phyloP scores from a whole-genome alignment of 495 filamentous ascomycete species.

The Penicillium goetzii region DNA sequence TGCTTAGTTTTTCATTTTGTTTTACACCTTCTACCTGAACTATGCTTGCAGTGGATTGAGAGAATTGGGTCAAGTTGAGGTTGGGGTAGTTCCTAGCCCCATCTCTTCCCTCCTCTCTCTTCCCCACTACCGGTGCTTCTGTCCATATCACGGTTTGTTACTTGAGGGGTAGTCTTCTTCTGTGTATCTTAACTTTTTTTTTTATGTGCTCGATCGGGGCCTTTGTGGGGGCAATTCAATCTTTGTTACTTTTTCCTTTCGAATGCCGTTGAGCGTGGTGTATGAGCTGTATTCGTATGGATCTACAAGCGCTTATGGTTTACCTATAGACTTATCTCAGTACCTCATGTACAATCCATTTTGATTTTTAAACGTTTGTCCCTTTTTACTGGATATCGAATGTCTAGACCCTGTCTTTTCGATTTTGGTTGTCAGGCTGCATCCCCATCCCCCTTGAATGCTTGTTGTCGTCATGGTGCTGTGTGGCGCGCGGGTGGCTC shows the following conservation, averaged over 20 bases:
- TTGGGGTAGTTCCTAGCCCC: constrained; percentile 15
- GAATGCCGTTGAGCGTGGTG: constrained; percentile 12
- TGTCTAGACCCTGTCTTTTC: not conserved
- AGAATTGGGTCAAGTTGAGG: constrained; percentile 1
- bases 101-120: constrained; percentile 17
- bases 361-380: not conserved
- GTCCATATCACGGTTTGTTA: constrained; percentile 38
- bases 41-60: constrained; percentile 8
- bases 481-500: not conserved
- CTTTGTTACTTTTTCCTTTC: constrained; percentile 38
- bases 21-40: constrained; percentile 11
- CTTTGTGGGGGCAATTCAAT: constrained; percentile 32
- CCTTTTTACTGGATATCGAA: not conserved
- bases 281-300: not conserved
- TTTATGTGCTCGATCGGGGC: constrained; percentile 37
- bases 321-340: constrained; percentile 15
- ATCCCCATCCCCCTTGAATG: not conserved
- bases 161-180: constrained; percentile 37
- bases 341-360: constrained; percentile 24
- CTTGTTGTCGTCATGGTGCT: not conserved
- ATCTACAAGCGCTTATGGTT: not conserved
- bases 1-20: constrained; percentile 20
- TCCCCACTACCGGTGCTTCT: constrained; percentile 24
- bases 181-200: constrained; percentile 51
- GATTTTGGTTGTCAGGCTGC: not conserved